Base-by-base conservation (phyloP, 2,329 filamentous ascomycete species). In the Thyridium curvatum region DNA sequence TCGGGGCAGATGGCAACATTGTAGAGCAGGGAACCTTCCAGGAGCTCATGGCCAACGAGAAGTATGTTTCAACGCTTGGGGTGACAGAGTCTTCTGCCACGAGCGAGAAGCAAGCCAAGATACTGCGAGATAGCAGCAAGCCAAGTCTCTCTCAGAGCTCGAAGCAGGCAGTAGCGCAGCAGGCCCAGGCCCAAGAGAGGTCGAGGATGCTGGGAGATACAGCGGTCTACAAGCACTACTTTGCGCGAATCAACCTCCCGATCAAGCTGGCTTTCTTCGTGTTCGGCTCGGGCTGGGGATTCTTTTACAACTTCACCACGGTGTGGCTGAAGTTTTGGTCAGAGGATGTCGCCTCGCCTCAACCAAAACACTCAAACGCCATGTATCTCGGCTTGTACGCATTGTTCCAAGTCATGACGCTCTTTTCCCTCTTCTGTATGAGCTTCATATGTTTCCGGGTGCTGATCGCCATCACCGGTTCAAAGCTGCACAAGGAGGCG, bases 11-110 rank as follows among this genome's bases (percentile, higher is more conserved):
- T 3, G 66, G 68, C 0, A 55, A 46, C 2, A 47, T 74, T 2
- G 51, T 64, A 1, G 69, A 75, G 26, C 62, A 74, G 45, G 64
- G 64, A 3, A 55, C 48, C 0, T 72, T 66, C 33, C 37, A 52
- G 6, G 47, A 62, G 6, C 55, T 72, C 1, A 50, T 61, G 34
- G 41, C 44, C 2, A 62, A 61, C 30, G 52, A 59, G 13, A 59
- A 56, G 17, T 68, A 69, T 32, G 55, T 68, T 0, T 50, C 61
- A 14, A 58, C 56, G 10, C 54, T 69, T 0, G 59, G 57, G 0
- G 46, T 68, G 14, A 54, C 57, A 18, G 51, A 44, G n/a, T 45
- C 49, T 2, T 41, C 44, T 28, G 35, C 42, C 10, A 37, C 38
- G 3, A 38, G 34, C 18, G 50, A 50, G 1, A 48, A 46, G 13